Percentiles rank a stretch among this genome's conserved stretches.
Evolutionary conservation across 208 protist genomes (phyloP).

Genomic region (Crithidia acanthocephali): DNA sequence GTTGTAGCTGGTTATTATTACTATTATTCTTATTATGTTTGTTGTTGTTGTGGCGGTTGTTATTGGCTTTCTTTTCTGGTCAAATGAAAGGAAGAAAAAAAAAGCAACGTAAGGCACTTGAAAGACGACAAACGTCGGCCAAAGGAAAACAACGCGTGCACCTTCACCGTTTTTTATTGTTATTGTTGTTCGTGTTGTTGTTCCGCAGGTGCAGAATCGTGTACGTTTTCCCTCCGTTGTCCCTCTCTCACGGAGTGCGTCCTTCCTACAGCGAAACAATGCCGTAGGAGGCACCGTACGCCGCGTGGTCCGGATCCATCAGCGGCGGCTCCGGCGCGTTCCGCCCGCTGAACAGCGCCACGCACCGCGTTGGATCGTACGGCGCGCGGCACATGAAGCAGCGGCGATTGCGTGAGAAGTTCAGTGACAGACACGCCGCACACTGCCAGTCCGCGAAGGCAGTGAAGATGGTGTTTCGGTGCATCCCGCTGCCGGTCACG

Average conservation of each 20-base stretch:
- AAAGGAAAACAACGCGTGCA: too few relatives aligned
- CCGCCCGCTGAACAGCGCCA: constrained; percentile 62
- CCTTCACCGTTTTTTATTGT: too few relatives aligned
- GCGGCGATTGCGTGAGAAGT: constrained; percentile 67
- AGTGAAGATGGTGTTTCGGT: constrained; percentile 63
- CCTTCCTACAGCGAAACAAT: constrained; percentile 16
- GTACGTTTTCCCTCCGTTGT: neutral
- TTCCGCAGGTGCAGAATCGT: neutral
- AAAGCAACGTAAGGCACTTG: too few relatives aligned
- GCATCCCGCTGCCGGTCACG: constrained; percentile 41
- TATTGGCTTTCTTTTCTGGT: too few relatives aligned
- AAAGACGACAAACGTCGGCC: too few relatives aligned
- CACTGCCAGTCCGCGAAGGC: constrained; percentile 86
- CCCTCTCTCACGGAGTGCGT: neutral
- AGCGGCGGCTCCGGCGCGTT: constrained; percentile 43
- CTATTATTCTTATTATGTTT: too few relatives aligned
- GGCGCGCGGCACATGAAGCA: constrained; percentile 81
- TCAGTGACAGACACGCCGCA: constrained; percentile 56
- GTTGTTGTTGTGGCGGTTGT: too few relatives aligned
- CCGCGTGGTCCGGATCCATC: constrained; percentile 71
- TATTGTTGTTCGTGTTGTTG: too few relatives aligned
- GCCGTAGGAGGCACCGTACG: constrained; percentile 48
- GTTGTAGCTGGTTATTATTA: too few relatives aligned
- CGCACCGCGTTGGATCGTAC: constrained; percentile 46
- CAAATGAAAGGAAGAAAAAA: too few relatives aligned